Evolutionary conservation across 2,329 filamentous ascomycete genomes (phyloP).

Genomic region (Coniochaeta hoffmannii): DNA sequence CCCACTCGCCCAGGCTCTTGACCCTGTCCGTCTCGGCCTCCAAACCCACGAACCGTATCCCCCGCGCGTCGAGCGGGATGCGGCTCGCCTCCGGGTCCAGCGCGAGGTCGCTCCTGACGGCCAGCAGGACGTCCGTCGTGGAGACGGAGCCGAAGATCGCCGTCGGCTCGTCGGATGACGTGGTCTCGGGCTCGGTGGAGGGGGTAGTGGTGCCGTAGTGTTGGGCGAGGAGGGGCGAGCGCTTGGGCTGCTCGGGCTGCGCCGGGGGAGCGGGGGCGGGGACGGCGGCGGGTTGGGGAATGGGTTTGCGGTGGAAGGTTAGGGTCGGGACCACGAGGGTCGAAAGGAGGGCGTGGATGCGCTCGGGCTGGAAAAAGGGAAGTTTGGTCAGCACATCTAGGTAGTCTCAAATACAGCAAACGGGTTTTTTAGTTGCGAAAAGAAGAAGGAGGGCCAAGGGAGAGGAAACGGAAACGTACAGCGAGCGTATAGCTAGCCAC

Average conservation of each 20-base stretch:
- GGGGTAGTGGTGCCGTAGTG: conserved; percentile 7
- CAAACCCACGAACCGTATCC: conserved; percentile 23
- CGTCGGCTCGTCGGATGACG: conserved; percentile 6
- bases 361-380: conserved; percentile 21
- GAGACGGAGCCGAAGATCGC: conserved; percentile 38
- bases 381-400: neutral
- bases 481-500: conserved; percentile 8
- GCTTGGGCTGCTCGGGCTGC: conserved; percentile 11
- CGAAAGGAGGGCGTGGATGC: conserved; percentile 25
- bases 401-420: too few species aligned
- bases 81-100: conserved; percentile 23
- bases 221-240: conserved; percentile 15
- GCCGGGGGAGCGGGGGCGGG: conserved; percentile 11
- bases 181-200: neutral
- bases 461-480: conserved; percentile 5
- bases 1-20: conserved; percentile 31
- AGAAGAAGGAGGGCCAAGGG: too few species aligned
- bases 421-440: too few species aligned
- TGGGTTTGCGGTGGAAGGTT: conserved; percentile 30
- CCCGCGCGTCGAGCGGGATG: conserved; percentile 25
- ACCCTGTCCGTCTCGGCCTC: conserved; percentile 27
- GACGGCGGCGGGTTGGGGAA: too few species aligned
- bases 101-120: conserved; percentile 26
- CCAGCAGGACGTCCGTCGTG: conserved; percentile 24
- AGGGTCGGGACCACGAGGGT: conserved; percentile 27